These are phyloP conservation scores for Yamadazyma scolyti DNA, from an alignment of 805 yeast genomes.

Conservation along the genomic window DNA sequence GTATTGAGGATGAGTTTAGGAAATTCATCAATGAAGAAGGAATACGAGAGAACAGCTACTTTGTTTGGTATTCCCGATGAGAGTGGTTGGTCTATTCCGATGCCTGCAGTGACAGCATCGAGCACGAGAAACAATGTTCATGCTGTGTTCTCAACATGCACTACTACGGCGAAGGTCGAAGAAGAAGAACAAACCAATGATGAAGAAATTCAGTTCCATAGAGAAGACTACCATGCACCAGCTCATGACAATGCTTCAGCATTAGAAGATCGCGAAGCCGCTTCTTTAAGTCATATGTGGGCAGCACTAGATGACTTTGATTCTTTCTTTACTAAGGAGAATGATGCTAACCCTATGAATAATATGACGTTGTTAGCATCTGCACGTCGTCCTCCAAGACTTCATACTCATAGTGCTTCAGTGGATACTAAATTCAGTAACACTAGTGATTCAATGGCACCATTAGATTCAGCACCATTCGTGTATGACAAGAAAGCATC, in stretches of 20 bases:
- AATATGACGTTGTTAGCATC: background rate
- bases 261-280: constrained; percentile 55
- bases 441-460: constrained; percentile 40
- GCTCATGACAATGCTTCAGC: constrained; percentile 45
- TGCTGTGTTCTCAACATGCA: constrained; percentile 88
- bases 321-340: constrained; percentile 71
- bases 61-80: constrained; percentile 93
- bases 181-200: constrained; percentile 34
- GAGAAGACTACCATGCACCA: constrained; percentile 52
- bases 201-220: constrained; percentile 50
- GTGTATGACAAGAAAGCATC: constrained; percentile 78
- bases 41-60: constrained; percentile 81
- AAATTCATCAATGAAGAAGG: constrained; percentile 69
- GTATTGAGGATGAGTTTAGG: constrained; percentile 91
- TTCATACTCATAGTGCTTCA: constrained; percentile 49
- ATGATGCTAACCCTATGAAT: constrained; percentile 8
- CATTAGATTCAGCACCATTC: constrained; percentile 72
- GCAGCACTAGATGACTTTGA: constrained; percentile 88
- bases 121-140: constrained; percentile 90
- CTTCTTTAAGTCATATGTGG: constrained; percentile 84
- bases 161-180: constrained; percentile 32
- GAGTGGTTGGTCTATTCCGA: constrained; percentile 95
- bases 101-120: constrained; percentile 89
- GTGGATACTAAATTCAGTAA: constrained; percentile 55
- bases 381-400: constrained; percentile 1